Evolutionary conservation across 2,329 filamentous ascomycete genomes (phyloP), one percentile per base, ranked within the genome.

Genomic region (Xylariaceae sp.): DNA sequence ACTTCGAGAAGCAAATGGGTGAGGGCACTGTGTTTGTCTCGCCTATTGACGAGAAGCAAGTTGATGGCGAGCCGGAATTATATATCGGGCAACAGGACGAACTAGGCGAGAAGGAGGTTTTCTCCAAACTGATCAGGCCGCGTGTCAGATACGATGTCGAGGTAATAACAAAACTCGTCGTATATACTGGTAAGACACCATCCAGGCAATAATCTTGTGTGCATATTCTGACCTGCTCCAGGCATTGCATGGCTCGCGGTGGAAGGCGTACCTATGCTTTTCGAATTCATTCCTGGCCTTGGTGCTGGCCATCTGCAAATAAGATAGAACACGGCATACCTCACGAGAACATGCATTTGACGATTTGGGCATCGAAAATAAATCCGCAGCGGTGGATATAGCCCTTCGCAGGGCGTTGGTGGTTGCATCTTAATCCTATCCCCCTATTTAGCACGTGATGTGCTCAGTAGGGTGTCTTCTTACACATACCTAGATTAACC

Each of bases 121-220:
- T 97, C 68, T 86, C 85, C 40, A 83, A 80, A 64, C 76, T 97
- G 48, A 85, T 90, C 55, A 89, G 87, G 70, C 90, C 94, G 43
- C 83, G 94, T 58, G 91, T 96, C 52, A 79, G 91, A 60, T 99
- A 97, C 64, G 94, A 99, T 70, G 92, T 97, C n/a, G 94, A 99
- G 69, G 92, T 99, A 36, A 87, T 99, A 35, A 97, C 94, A 5
- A 97, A 96, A 71, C 71, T 99, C 53, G 87, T 99, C 61, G 90
- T 99, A 19, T 99, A 99, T 72, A 81, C 87, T 51, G 94, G 92
- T 90, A 72, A 69, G 83, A 71, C 14, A 39, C 19, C 17, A 49
- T 49, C 11, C 18, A 3, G 40, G 5, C 15, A 19, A 39, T 48
- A 31, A 14, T 12, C 14, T 36, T 19, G 12, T 36, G 9, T 40